A percentile compares a stretch with the other conserved stretches of the same genome.
phyloP scores from a whole-genome alignment of 345 rosid genomes.

The Arabis hirsuta region DNA sequence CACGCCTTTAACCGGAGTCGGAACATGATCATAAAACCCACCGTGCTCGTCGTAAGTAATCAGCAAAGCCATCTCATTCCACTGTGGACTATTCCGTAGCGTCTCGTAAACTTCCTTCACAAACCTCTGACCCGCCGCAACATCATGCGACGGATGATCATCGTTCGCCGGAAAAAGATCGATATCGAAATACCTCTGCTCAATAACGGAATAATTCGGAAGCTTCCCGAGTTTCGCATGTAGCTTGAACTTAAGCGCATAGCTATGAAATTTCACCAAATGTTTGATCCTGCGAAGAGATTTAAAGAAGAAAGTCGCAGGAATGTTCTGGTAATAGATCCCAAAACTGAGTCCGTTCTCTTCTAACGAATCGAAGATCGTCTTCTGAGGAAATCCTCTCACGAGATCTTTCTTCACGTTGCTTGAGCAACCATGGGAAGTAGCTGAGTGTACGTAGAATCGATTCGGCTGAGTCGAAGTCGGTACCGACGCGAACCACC shows the following conservation, averaged over 20 bases:
- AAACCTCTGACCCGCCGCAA: constrained; percentile 82
- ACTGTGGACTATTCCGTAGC: constrained; percentile 90
- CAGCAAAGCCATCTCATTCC: constrained; percentile 91
- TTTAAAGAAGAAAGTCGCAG: constrained; percentile 82
- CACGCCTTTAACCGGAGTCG: constrained; percentile 77
- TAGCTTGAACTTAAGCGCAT: constrained; percentile 58
- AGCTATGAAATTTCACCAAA: constrained; percentile 69
- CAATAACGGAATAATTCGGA: constrained; percentile 87
- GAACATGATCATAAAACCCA: constrained; percentile 97
- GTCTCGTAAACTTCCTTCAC: constrained; percentile 97
- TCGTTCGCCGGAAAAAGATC: constrained; percentile 78
- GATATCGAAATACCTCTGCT: constrained; percentile 85
- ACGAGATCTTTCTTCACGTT: constrained; percentile 86
- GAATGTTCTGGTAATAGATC: constrained; percentile 93
- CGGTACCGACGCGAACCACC: constrained; percentile 99
- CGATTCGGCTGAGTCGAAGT: constrained; percentile 99
- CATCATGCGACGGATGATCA: constrained; percentile 96
- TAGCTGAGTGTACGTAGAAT: constrained; percentile 95
- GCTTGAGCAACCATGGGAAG: constrained; percentile 90
- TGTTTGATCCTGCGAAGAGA: constrained; percentile 77
- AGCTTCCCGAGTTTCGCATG: constrained; percentile 75
- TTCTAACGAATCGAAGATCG: constrained; percentile 90
- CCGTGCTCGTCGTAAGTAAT: constrained; percentile 98
- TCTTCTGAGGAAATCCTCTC: constrained; percentile 89
- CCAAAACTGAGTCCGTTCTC: constrained; percentile 86